These are phyloP conservation scores for Mycena epipterygia DNA, from an alignment of 768 basidiomycete species.

Conservation along the genomic window DNA sequence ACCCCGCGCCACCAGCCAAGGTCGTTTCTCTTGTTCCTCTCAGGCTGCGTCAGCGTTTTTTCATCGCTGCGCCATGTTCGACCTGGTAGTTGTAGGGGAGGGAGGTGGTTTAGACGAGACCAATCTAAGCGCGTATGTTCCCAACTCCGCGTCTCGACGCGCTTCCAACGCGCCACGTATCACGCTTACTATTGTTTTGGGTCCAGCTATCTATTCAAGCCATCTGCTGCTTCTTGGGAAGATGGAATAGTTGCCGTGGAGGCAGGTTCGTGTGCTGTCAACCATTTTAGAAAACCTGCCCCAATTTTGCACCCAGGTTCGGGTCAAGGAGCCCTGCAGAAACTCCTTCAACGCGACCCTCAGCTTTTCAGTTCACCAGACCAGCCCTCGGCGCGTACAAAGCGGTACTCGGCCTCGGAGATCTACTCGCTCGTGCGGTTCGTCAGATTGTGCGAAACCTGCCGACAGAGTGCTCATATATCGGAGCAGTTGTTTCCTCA, in stretches of 20 bases:
- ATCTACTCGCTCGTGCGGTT: slow-evolving; percentile 70
- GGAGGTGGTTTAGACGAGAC: slow-evolving; percentile 94
- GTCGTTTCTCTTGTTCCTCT: not conserved
- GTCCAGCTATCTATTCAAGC: slow-evolving; percentile 90
- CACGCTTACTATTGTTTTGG: slow-evolving; percentile 27
- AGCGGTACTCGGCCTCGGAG: slow-evolving; percentile 57
- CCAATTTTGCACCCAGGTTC: slow-evolving; percentile 70
- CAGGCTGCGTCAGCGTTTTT: too few relatives aligned
- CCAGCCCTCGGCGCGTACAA: slow-evolving; percentile 38
- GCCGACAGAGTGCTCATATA: not conserved
- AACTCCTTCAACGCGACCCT: slow-evolving; percentile 70
- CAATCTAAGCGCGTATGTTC: slow-evolving; percentile 85
- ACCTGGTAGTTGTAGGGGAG: slow-evolving; percentile 82
- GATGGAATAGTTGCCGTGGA: slow-evolving; percentile 89
- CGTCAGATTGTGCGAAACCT: not conserved
- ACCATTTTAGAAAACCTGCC: not conserved
- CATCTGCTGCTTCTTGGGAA: slow-evolving; percentile 73
- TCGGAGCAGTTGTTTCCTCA: slow-evolving; percentile 78
- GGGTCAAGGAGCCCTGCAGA: slow-evolving; percentile 82
- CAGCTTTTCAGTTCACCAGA: slow-evolving; percentile 60
- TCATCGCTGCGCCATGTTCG: slow-evolving; percentile 60
- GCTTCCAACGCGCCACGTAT: slow-evolving; percentile 29
- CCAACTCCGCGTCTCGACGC: slow-evolving; percentile 4
- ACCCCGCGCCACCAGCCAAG: slow-evolving; percentile 26
- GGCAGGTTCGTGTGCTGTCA: slow-evolving; percentile 71